Percentiles rank a stretch among this genome's conserved stretches.
Conservation (phyloP, 148 eudicot genomes). For the Gaultheria prostrata region DNA sequence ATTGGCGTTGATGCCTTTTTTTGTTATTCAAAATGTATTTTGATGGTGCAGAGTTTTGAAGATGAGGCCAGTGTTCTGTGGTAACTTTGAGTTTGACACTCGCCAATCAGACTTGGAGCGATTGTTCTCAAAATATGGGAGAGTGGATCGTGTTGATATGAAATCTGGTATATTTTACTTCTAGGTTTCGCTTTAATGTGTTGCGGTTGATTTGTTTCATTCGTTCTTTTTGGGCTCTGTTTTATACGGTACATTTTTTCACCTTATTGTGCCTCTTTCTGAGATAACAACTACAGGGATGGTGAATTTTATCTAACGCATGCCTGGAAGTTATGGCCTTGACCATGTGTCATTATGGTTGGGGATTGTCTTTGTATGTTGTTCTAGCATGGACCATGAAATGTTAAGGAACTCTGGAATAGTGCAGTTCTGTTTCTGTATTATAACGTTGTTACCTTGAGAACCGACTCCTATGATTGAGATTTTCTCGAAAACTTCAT, state of each 20-base stretch:
- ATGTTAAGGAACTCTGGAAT: background rate
- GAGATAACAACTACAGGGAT: background rate
- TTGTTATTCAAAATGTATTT: background rate
- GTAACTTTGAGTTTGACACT: conserved; percentile 79
- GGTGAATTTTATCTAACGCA: no score
- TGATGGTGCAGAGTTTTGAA: conserved; percentile 7
- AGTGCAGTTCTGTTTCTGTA: background rate
- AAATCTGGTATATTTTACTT: conserved; percentile 60
- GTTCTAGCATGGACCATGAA: background rate
- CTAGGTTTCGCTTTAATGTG: background rate
- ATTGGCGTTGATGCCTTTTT: background rate
- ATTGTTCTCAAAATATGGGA: conserved; percentile 73
- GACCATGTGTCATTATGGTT: background rate
- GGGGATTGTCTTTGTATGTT: background rate
- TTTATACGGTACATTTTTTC: background rate
- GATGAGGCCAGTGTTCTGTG: conserved; percentile 77
- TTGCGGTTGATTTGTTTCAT: background rate
- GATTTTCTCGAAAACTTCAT: background rate
- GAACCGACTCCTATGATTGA: background rate
- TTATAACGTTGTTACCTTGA: background rate
- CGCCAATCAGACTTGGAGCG: conserved; percentile 82
- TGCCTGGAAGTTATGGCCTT: background rate
- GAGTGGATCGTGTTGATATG: conserved; percentile 87
- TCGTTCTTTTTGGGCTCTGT: background rate
- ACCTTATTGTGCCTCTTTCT: background rate